A percentile compares a stretch with the other conserved stretches of the same genome.
These are phyloP conservation scores for Leccinum pachyderme DNA, from an alignment of 1,284 basidiomycete species.

Conservation along the genomic window DNA sequence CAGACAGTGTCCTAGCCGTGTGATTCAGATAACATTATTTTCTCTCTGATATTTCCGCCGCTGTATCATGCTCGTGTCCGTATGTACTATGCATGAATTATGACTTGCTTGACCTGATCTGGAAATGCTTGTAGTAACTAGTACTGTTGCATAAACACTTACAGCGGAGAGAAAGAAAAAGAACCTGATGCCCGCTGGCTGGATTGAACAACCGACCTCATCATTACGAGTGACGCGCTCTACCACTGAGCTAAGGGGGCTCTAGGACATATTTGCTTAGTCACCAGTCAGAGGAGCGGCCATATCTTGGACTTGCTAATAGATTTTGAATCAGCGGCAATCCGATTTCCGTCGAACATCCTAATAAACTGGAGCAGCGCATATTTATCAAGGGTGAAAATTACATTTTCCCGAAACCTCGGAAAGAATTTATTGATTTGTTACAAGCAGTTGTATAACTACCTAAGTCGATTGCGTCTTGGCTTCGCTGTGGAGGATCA, in stretches of 20 bases:
- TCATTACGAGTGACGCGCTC: constrained; percentile 52
- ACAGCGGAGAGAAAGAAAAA: neutral
- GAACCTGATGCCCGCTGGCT: constrained; percentile 31
- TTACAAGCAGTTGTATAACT: neutral
- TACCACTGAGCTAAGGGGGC: constrained; percentile 45
- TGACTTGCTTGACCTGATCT: too few relatives aligned
- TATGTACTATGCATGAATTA: too few relatives aligned
- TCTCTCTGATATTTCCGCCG: too few relatives aligned
- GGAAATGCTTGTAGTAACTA: too few relatives aligned
- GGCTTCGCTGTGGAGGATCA: constrained; percentile 12
- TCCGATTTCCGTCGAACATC: neutral
- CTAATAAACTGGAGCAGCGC: neutral
- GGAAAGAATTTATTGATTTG: neutral
- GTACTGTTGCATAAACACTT: too few relatives aligned
- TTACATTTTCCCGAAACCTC: neutral
- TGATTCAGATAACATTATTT: too few relatives aligned
- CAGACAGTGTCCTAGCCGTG: too few relatives aligned
- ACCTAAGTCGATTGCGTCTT: constrained; percentile 2
- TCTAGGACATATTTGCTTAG: too few relatives aligned
- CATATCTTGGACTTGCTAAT: too few relatives aligned
- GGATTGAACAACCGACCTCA: constrained; percentile 49
- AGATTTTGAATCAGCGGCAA: neutral
- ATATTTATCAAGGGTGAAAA: neutral
- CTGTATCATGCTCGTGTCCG: too few relatives aligned
- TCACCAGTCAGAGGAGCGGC: too few relatives aligned